Base-by-base conservation (phyloP, 1,139 yeast species). In the Magnusiomyces fungicola region DNA sequence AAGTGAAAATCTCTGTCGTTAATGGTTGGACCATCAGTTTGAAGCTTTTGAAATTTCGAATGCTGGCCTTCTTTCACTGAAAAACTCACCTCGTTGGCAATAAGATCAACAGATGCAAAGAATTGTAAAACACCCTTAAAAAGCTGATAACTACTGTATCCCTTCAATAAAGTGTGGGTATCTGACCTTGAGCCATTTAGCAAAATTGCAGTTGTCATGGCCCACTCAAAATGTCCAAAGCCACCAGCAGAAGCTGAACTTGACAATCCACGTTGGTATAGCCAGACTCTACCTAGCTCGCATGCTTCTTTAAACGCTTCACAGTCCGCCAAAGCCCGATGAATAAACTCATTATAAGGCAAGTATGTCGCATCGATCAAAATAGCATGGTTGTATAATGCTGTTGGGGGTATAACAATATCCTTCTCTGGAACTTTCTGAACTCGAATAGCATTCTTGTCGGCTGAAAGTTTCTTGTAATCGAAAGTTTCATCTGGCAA, bases 211-310 rank as follows among this genome's bases (percentile, higher is more conserved):
- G 88, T 79, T 46, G 90, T 67, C 43, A 83, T 70, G 24, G 92
- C 82, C 68, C 89, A 89, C 68, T 92, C 97, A 64, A 88, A 88
- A 58, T 84, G 87, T 16, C 97, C 97, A 65, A 92, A 90, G 0
- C 97, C 97, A 43, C 89, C 89, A 19, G 58, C 55, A 10, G 56
- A 53, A 16, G 71, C 60, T 1, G 68, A 55, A 0, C 95, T 80
- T 5, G 78, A 74, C 53, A 88, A 79, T 0, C 95, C 95, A 56
- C 96, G 75, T 68, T 92, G 97, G 49, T 79, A 76, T 41, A 92
- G 73, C 98, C 98, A 92, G 53, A 92, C 71, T 57, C 90, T 76
- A 2, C 97, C 97, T 48, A 92, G 72, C 16, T 83, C 78, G 56
- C 92, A 82, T 1, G 98, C 97, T 60, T 90, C 96, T 57, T 78